Percentiles rank a stretch among this genome's conserved stretches.
Evolutionary conservation across 2,329 filamentous ascomycete species (phyloP).

Genomic region (Penicillium sp.): DNA sequence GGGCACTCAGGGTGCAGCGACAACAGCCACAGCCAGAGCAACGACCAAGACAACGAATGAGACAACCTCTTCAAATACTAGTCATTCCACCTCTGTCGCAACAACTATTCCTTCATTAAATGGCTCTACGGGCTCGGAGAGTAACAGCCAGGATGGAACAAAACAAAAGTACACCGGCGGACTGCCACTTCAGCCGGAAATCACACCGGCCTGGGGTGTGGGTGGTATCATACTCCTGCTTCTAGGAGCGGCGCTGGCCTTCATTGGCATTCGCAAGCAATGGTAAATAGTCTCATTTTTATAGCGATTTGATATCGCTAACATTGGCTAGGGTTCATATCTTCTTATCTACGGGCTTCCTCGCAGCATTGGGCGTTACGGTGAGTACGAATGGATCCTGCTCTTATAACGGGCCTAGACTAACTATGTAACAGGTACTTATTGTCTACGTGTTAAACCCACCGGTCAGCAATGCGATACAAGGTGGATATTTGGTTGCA

Average conservation of each 20-base stretch:
- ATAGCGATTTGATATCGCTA: conserved; percentile 15
- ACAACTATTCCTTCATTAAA: conserved; percentile 38
- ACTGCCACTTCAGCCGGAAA: conserved; percentile 73
- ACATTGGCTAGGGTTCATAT: conserved; percentile 65
- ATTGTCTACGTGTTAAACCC: conserved; percentile 88
- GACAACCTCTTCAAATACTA: conserved; percentile 19
- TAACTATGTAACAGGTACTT: conserved; percentile 59
- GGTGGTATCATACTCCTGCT: conserved; percentile 77
- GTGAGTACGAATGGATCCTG: conserved; percentile 42
- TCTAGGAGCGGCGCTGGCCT: conserved; percentile 71
- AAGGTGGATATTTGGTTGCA: conserved; percentile 87
- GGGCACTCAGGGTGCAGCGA: conserved; percentile 18
- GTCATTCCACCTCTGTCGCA: conserved; percentile 21
- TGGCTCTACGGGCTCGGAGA: conserved; percentile 24
- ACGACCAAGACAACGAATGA: conserved; percentile 13
- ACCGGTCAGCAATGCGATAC: conserved; percentile 74
- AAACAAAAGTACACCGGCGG: conserved; percentile 36
- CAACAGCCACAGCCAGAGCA: conserved; percentile 15
- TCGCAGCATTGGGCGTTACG: conserved; percentile 74
- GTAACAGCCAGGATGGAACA: conserved; percentile 23
- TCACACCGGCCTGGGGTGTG: conserved; percentile 83
- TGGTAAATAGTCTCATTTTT: conserved; percentile 50
- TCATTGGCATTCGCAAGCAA: conserved; percentile 83
- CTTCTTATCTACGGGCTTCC: conserved; percentile 78
- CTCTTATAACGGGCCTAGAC: neutral